Percentiles rank a stretch among this genome's conserved stretches.
These are phyloP conservation scores for Trebouxia sp. DNA, from an alignment of 139 green algal genomes.

Conservation along the genomic window DNA sequence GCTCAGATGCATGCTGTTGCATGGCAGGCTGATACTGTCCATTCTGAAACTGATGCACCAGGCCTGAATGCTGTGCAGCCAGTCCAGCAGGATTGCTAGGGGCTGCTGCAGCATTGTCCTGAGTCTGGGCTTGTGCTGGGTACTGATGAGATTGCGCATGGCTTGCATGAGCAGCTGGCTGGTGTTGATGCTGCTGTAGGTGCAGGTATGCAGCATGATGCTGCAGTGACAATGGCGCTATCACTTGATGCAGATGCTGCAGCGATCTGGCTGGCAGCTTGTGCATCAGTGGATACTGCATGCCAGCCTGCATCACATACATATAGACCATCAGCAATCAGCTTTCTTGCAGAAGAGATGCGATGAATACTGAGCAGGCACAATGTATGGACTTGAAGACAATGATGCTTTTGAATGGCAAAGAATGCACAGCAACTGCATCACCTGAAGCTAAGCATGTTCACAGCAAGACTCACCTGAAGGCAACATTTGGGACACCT, in stretches of 20 bases:
- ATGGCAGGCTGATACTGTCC: not conserved
- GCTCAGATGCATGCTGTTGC: not conserved
- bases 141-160: not conserved
- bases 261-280: slow-evolving; percentile 14
- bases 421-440: no score
- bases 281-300: slow-evolving; percentile 26
- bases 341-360: not conserved
- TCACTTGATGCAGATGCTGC: slow-evolving; percentile 2
- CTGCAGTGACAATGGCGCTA: not conserved
- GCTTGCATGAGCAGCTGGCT: not conserved
- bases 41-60: not conserved
- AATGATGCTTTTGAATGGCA: not conserved
- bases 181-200: not conserved
- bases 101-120: not conserved
- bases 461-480: slow-evolving; percentile 27
- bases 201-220: not conserved
- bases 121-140: not conserved
- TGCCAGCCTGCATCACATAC: not conserved
- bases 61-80: not conserved
- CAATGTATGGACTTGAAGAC: not conserved
- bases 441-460: not conserved
- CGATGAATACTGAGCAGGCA: not conserved
- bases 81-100: not conserved
- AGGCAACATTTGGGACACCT: slow-evolving; percentile 60
- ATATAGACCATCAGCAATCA: not conserved